Evolutionary conservation across 768 basidiomycete species (phyloP), one percentile per base, ranked within the genome.

Genomic region (Pleurotus cornucopiae): DNA sequence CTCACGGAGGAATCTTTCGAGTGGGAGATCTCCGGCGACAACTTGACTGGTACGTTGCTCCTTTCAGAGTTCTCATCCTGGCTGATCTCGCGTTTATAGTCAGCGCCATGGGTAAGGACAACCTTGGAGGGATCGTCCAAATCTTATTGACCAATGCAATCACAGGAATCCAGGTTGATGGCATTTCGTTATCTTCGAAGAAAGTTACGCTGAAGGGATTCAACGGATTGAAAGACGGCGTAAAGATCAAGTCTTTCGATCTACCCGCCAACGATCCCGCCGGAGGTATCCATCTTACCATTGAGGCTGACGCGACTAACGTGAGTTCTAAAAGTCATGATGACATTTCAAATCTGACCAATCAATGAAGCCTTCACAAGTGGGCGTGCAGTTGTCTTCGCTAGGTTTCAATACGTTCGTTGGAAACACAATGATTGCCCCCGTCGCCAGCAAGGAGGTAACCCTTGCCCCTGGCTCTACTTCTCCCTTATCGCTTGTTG

Each of bases 261-360:
- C 68, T 90, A 21, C 88, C 88, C 0, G 72, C 76, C 9, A 76
- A 90, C 62, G 88, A 89, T 61, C 86, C 86, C 1, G 79, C 77
- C 7, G 88, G 88, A 16, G 87, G 88, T 11, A 84, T 90, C 53
- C 80, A 81, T 62, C 71, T 90, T 40, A 87, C 83, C 3, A 71
- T 90, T 14, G 71, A 86, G 53, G 80, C 87, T 0, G 77, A 75
- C 7, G 71, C 83, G 2, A 69, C 74, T 1, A 90, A 89, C 60
- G 85, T 86, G 57, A 61, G 81, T 63, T n/a, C 23, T 25, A 47
- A 12, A 21, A 16, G 47, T 40, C 23, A 5, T 26, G 44, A n/a
- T 11, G 21, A 18, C 18, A 25, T 38, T 46, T 46, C 40, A 34
- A 9, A 34, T 34, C 30, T 34, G 30, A 34, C 30, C 30, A 34